phyloP scores from a whole-genome alignment of 2,329 filamentous ascomycete species.

The Phialemoniopsis sp. region DNA sequence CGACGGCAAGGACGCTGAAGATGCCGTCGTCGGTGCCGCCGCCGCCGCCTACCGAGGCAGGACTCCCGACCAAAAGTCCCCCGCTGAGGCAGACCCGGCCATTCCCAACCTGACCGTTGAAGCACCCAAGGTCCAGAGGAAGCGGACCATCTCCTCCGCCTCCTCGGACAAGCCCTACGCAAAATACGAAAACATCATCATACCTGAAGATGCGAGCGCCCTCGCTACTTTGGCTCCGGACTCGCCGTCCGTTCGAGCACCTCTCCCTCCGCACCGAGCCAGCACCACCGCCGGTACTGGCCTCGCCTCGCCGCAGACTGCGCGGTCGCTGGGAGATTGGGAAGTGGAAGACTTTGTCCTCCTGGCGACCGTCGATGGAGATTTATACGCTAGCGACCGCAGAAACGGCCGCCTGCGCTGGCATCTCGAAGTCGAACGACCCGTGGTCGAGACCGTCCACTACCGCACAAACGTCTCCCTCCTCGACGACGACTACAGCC shows the following conservation, averaged over 20 bases:
- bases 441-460: slow-evolving; percentile 88
- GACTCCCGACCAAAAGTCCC: slow-evolving; percentile 7
- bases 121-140: slow-evolving; percentile 18
- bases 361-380: slow-evolving; percentile 99
- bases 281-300: slow-evolving; percentile 52
- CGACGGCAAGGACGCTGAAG: slow-evolving; percentile 12
- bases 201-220: slow-evolving; percentile 80
- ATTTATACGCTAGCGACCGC: slow-evolving; percentile 86
- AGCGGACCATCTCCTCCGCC: slow-evolving; percentile 10
- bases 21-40: slow-evolving; percentile 14
- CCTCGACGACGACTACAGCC: slow-evolving; percentile 52
- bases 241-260: slow-evolving; percentile 84
- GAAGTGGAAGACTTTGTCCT: slow-evolving; percentile 99
- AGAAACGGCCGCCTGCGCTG: slow-evolving; percentile 80
- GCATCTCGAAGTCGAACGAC: slow-evolving; percentile 78
- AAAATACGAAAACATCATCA: slow-evolving; percentile 25
- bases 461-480: slow-evolving; percentile 65
- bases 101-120: slow-evolving; percentile 16
- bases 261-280: slow-evolving; percentile 64
- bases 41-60: slow-evolving; percentile 12
- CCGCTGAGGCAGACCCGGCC: slow-evolving; percentile 16
- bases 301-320: slow-evolving; percentile 79
- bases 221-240: slow-evolving; percentile 97
- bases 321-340: slow-evolving; percentile 98
- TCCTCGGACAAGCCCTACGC: too few relatives aligned